Evolutionary conservation across 305 asterid genomes (phyloP).

Genomic region (Rubia balearica): DNA sequence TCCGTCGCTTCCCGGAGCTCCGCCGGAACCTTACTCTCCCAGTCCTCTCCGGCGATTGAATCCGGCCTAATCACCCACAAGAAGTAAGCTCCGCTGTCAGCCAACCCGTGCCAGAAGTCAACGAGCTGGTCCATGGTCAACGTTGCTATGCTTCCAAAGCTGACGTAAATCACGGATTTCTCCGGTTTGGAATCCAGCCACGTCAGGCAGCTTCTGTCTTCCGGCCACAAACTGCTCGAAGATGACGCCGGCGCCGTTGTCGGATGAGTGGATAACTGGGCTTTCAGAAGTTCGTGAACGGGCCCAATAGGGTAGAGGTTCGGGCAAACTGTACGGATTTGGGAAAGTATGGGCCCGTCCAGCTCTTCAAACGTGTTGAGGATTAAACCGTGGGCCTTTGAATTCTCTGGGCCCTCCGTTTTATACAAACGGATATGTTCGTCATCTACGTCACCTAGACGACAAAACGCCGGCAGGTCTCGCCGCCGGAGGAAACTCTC

Average conservation of each 20-base stretch:
- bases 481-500: slow-evolving; percentile 29
- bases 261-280: background rate
- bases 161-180: slow-evolving; percentile 16
- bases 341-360: slow-evolving; percentile 14
- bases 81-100: slow-evolving; percentile 12
- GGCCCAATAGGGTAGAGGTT: slow-evolving; percentile 18
- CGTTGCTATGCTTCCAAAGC: slow-evolving; percentile 18
- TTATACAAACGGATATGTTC: background rate
- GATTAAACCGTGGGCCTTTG: slow-evolving; percentile 16
- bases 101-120: slow-evolving; percentile 15
- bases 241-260: background rate
- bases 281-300: background rate
- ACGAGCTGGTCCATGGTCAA: slow-evolving; percentile 11
- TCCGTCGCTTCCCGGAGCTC: slow-evolving; percentile 7
- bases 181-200: slow-evolving; percentile 19
- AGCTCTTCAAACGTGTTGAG: slow-evolving; percentile 20
- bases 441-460: slow-evolving; percentile 22
- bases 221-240: slow-evolving; percentile 19
- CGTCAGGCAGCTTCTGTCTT: slow-evolving; percentile 19
- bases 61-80: slow-evolving; percentile 22
- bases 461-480: slow-evolving; percentile 40
- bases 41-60: slow-evolving; percentile 1
- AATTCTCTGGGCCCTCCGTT: background rate
- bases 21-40: background rate
- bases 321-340: slow-evolving; percentile 17